phyloP scores from a whole-genome alignment of 1,139 yeast species.

The Yamadazyma membranifaciens region DNA sequence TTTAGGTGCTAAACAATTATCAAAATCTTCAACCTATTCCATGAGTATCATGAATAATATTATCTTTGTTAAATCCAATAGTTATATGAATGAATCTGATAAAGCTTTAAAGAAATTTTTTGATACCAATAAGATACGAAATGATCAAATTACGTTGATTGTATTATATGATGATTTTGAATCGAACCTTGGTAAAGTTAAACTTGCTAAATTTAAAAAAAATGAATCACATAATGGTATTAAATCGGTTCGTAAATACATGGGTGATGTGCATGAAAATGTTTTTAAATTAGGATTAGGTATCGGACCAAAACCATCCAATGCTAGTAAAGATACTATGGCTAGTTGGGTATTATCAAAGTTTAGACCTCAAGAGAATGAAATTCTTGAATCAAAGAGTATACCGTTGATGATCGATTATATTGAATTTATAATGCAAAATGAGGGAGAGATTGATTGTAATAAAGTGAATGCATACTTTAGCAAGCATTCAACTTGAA shows the following conservation, averaged over 20 bases:
- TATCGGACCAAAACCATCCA: conserved; percentile 44
- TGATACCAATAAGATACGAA: conserved; percentile 19
- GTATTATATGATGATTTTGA: conserved; percentile 45
- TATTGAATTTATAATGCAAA: conserved; percentile 19
- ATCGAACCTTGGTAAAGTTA: conserved; percentile 26
- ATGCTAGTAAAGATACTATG: conserved; percentile 34
- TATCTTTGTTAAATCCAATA: conserved; percentile 34
- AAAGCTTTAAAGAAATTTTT: conserved; percentile 28
- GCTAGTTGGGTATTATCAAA: conserved; percentile 40
- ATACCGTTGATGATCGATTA: conserved; percentile 20
- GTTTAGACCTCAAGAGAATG: conserved; percentile 22
- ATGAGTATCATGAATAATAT: conserved; percentile 20
- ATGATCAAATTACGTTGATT: conserved; percentile 18
- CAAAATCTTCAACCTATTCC: conserved; percentile 25
- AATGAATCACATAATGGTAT: conserved; percentile 46
- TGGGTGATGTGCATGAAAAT: conserved; percentile 9
- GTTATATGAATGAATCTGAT: conserved; percentile 43
- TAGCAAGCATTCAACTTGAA: conserved; percentile 4
- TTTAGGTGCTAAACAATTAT: conserved; percentile 24
- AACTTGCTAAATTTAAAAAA: conserved; percentile 27
- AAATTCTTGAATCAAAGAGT: conserved; percentile 15
- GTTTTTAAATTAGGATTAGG: conserved; percentile 40
- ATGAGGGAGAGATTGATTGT: conserved; percentile 19
- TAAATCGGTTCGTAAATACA: conserved; percentile 21
- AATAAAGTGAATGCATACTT: conserved; percentile 21